Evolutionary conservation across 768 basidiomycete species (phyloP).

Genomic region (Termitomyces sp.): DNA sequence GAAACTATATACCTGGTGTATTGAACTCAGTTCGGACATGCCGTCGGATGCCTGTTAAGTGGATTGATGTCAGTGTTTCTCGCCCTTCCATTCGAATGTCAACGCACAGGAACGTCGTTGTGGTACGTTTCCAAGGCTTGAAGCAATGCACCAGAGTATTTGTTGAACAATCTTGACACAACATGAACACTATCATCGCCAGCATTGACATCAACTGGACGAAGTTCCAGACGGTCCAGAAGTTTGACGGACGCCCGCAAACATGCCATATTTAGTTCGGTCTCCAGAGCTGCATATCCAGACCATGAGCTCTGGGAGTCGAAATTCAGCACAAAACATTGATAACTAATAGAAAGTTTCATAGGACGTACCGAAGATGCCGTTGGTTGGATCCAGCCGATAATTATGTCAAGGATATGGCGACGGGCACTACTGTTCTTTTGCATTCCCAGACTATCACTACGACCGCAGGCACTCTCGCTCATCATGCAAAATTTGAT

Average conservation of each 20-base stretch:
- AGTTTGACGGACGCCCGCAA: constrained; percentile 73
- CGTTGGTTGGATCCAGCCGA: constrained; percentile 68
- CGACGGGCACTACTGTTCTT: constrained; percentile 69
- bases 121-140: constrained; percentile 55
- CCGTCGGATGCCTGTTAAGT: constrained; percentile 41
- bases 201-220: constrained; percentile 48
- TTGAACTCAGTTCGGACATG: constrained; percentile 44
- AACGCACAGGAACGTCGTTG: constrained; percentile 40
- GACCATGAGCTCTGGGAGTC: constrained; percentile 29
- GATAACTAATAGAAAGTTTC: background rate
- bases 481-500: constrained; percentile 73
- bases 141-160: constrained; percentile 66
- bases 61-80: constrained; percentile 2
- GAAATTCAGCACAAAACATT: background rate
- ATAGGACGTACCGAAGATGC: constrained; percentile 38
- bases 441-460: constrained; percentile 57
- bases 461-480: constrained; percentile 61
- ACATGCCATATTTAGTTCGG: constrained; percentile 71
- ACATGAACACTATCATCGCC: constrained; percentile 66
- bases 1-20: constrained; percentile 34
- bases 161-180: constrained; percentile 75
- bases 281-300: constrained; percentile 35
- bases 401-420: constrained; percentile 68
- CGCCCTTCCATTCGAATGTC: background rate
- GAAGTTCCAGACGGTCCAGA: constrained; percentile 70